Conservation (phyloP, 2,329 filamentous ascomycete species). For the Cladophialophora psammophila region DNA sequence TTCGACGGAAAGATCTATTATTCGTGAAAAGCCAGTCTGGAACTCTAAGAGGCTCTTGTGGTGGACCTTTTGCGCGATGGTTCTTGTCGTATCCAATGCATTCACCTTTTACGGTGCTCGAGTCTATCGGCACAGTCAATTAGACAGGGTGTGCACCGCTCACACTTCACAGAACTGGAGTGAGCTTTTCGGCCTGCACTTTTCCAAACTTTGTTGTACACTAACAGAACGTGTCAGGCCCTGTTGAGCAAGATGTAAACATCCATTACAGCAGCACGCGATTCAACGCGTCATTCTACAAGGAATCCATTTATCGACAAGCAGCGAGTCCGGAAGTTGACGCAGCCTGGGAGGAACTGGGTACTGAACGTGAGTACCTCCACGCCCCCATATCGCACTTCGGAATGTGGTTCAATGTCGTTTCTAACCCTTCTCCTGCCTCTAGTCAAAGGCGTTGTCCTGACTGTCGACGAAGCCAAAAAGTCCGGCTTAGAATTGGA, state of each 20-base stretch:
- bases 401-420: neutral
- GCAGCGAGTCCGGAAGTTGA: neutral
- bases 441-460: constrained; percentile 5
- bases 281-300: constrained; percentile 1
- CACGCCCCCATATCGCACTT: neutral
- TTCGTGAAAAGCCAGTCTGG: neutral
- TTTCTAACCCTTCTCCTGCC: neutral
- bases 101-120: constrained; percentile 7
- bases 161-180: constrained; percentile 1
- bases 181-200: neutral
- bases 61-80: neutral
- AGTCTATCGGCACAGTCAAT: constrained; percentile 1
- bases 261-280: constrained; percentile 2
- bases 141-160: constrained; percentile 3
- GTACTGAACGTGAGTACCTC: neutral
- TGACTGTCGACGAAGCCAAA: constrained; percentile 3
- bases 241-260: neutral
- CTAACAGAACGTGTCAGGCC: neutral
- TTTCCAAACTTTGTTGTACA: neutral
- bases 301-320: constrained; percentile 1
- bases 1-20: neutral
- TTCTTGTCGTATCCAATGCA: neutral
- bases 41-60: neutral
- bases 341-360: constrained; percentile 3
- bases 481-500: neutral